A percentile compares a stretch with the other conserved stretches of the same genome.
Evolutionary conservation across 768 basidiomycete species (phyloP).

Genomic region (Boletus subcaerulescens): DNA sequence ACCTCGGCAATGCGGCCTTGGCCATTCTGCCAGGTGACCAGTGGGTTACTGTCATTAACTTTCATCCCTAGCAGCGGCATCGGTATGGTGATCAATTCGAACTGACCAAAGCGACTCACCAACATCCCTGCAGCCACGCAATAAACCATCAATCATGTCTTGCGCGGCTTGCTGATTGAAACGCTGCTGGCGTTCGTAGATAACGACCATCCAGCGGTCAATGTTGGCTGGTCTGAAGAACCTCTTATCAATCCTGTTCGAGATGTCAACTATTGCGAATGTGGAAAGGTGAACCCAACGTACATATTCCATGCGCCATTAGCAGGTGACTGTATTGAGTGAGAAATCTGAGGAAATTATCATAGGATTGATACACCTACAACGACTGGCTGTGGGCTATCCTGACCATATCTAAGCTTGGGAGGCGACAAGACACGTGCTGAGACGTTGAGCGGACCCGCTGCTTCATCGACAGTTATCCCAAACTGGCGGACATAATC

Average conservation of each 20-base stretch:
- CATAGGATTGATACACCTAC: conserved; percentile 35
- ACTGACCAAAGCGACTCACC: conserved; percentile 44
- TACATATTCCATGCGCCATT: conserved; percentile 83
- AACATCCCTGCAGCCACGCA: conserved; percentile 48
- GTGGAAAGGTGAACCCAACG: conserved; percentile 9
- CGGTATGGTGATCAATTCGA: neutral
- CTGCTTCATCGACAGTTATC: conserved; percentile 52
- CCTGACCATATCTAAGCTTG: conserved; percentile 59
- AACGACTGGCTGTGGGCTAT: conserved; percentile 54
- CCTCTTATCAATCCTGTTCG: conserved; percentile 61
- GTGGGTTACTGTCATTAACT: conserved; percentile 43
- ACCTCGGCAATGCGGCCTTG: conserved; percentile 53
- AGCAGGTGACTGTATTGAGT: conserved; percentile 44
- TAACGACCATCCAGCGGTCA: conserved; percentile 56
- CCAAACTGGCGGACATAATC: conserved; percentile 76
- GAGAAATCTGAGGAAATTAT: neutral
- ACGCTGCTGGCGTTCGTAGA: conserved; percentile 62
- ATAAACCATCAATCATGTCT: conserved; percentile 55
- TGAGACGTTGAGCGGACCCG: conserved; percentile 51
- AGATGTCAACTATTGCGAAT: conserved; percentile 1
- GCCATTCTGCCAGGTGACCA: conserved; percentile 55
- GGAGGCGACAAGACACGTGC: conserved; percentile 68
- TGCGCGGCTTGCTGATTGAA: conserved; percentile 48
- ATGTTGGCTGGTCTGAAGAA: conserved; percentile 60
- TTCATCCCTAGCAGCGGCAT: conserved; percentile 48